Percentiles rank a stretch among this genome's conserved stretches.
Conservation (phyloP, 148 eudicot genomes). For the Dysphania ambrosioides region DNA sequence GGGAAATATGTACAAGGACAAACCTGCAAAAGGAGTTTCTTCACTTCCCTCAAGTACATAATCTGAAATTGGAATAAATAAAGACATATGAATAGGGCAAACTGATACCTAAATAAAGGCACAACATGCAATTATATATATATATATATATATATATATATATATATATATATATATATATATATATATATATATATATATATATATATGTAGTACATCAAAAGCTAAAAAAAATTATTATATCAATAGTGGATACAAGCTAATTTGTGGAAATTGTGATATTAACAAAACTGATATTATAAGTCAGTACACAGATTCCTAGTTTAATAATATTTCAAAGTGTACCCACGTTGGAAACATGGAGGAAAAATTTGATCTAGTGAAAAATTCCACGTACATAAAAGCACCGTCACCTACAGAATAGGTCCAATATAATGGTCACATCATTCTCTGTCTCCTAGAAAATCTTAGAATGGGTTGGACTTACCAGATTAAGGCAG, state of each 20-base stretch:
- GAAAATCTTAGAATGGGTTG: background rate
- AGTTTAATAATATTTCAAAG: background rate
- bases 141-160: too few relatives aligned
- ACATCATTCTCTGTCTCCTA: background rate
- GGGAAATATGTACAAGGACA: slow-evolving; percentile 4
- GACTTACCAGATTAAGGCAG: background rate
- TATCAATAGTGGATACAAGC: too few relatives aligned
- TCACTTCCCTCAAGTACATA: slow-evolving; percentile 96
- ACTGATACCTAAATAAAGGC: background rate
- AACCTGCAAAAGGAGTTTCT: slow-evolving; percentile 99
- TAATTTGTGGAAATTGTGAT: background rate
- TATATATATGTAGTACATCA: too few relatives aligned
- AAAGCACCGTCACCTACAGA: too few relatives aligned
- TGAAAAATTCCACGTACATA: background rate
- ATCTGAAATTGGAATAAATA: slow-evolving; percentile 48
- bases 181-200: too few relatives aligned
- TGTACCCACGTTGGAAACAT: background rate
- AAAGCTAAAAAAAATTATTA: too few relatives aligned
- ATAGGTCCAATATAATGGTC: too few relatives aligned
- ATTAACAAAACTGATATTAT: too few relatives aligned
- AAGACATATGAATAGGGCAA: background rate
- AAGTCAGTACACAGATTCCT: background rate
- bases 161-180: too few relatives aligned
- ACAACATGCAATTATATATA: background rate
- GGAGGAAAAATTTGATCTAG: background rate